These are phyloP conservation scores for Colletotrichum zoysiae DNA, from an alignment of 2,329 filamentous ascomycete species.

Conservation along the genomic window DNA sequence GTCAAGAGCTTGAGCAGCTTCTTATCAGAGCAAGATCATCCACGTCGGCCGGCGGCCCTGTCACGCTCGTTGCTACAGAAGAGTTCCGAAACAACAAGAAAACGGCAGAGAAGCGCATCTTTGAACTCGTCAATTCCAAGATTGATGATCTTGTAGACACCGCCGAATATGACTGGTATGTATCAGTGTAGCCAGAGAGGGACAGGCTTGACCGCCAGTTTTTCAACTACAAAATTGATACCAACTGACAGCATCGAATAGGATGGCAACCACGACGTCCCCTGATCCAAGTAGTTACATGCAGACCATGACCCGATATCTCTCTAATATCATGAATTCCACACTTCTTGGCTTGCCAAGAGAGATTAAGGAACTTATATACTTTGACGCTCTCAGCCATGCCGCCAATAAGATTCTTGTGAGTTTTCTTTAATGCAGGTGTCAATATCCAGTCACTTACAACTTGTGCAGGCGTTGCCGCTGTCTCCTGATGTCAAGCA, in stretches of 20 bases:
- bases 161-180: slow-evolving; percentile 93
- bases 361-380: slow-evolving; percentile 97
- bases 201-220: not conserved
- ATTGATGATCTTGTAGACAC: slow-evolving; percentile 98
- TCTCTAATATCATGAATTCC: slow-evolving; percentile 96
- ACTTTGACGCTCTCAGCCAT: slow-evolving; percentile 95
- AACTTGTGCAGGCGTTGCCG: slow-evolving; percentile 72
- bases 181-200: not conserved
- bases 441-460: not conserved
- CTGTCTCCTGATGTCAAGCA: slow-evolving; percentile 82
- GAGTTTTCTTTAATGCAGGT: slow-evolving; percentile 45
- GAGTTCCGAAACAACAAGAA: slow-evolving; percentile 93
- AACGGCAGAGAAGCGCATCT: slow-evolving; percentile 95
- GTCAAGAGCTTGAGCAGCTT: slow-evolving; percentile 87
- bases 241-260: slow-evolving; percentile 45
- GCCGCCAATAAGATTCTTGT: slow-evolving; percentile 88
- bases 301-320: slow-evolving; percentile 91
- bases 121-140: slow-evolving; percentile 98
- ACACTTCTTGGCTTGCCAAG: slow-evolving; percentile 93
- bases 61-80: slow-evolving; percentile 85
- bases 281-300: slow-evolving; percentile 91
- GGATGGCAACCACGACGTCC: slow-evolving; percentile 68
- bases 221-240: not conserved
- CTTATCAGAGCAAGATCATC: slow-evolving; percentile 88
- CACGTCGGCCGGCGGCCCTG: slow-evolving; percentile 81